phyloP scores from a whole-genome alignment of 148 eudicot species.

The Nyssa sinensis region DNA sequence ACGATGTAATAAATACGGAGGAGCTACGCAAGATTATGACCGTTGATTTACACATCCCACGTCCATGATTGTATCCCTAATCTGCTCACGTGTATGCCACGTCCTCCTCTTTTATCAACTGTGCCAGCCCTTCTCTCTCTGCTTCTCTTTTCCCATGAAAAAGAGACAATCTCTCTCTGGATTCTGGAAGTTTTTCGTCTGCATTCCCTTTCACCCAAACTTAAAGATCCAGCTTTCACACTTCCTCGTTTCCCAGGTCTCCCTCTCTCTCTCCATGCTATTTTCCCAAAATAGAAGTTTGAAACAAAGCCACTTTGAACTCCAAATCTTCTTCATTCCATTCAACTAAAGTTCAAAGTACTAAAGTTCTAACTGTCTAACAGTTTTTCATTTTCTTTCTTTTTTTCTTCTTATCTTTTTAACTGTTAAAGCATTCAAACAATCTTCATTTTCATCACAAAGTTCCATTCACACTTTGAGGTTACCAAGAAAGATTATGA shows the following conservation, averaged over 20 bases:
- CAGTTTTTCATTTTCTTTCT: slow-evolving; percentile 8
- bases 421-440: slow-evolving; percentile 8
- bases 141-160: slow-evolving; percentile 26
- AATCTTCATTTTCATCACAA: not conserved
- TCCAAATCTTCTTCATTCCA: not conserved
- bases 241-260: slow-evolving; percentile 9
- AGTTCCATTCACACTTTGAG: not conserved
- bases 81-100: slow-evolving; percentile 61
- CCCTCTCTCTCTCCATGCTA: slow-evolving; percentile 10
- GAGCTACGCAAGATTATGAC: slow-evolving; percentile 26
- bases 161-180: too few species aligned
- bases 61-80: slow-evolving; percentile 18
- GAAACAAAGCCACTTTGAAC: slow-evolving; percentile 21
- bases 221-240: slow-evolving; percentile 26
- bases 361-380: not conserved
- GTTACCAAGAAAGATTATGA: too few species aligned
- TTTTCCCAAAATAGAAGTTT: slow-evolving; percentile 32
- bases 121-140: slow-evolving; percentile 5
- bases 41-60: slow-evolving; percentile 31
- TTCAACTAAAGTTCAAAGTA: slow-evolving; percentile 12
- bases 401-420: too few species aligned
- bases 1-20: not conserved
- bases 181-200: not conserved
- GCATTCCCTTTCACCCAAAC: slow-evolving; percentile 27
- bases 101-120: slow-evolving; percentile 18